These are phyloP conservation scores for Glycine soja DNA, from an alignment of 306 rosid genomes.

Conservation along the genomic window DNA sequence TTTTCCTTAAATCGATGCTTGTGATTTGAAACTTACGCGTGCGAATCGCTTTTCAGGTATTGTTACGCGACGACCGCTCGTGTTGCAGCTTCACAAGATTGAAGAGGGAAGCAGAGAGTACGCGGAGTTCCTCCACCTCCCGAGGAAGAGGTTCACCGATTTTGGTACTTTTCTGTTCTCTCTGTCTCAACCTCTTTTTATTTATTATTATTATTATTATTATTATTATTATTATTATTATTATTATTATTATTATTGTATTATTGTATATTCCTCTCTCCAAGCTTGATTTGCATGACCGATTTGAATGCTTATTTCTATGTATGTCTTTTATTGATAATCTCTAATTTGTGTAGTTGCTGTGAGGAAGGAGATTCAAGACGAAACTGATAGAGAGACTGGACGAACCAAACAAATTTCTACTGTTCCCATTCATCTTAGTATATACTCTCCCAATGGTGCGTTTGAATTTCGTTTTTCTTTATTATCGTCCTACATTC, in stretches of 20 bases:
- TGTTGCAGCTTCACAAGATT: conserved; percentile 86
- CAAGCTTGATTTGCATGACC: conserved; percentile 22
- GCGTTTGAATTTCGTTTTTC: conserved; percentile 31
- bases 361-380: conserved; percentile 93
- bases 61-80: conserved; percentile 93
- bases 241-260: neutral
- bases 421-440: conserved; percentile 92
- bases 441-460: conserved; percentile 94
- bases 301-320: conserved; percentile 15
- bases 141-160: conserved; percentile 77
- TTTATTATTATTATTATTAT: neutral
- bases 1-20: neutral
- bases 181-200: neutral
- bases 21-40: conserved; percentile 35
- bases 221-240: no score
- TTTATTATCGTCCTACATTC: neutral
- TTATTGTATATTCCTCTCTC: neutral
- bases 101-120: conserved; percentile 88
- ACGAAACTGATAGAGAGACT: conserved; percentile 98
- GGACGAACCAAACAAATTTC: conserved; percentile 87
- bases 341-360: conserved; percentile 65
- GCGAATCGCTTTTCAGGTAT: conserved; percentile 66
- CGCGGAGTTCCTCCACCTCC: conserved; percentile 89
- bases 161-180: conserved; percentile 63
- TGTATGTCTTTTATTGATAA: conserved; percentile 23